phyloP scores from a whole-genome alignment of 306 rosid genomes.

The Cicer chorassanicum region DNA sequence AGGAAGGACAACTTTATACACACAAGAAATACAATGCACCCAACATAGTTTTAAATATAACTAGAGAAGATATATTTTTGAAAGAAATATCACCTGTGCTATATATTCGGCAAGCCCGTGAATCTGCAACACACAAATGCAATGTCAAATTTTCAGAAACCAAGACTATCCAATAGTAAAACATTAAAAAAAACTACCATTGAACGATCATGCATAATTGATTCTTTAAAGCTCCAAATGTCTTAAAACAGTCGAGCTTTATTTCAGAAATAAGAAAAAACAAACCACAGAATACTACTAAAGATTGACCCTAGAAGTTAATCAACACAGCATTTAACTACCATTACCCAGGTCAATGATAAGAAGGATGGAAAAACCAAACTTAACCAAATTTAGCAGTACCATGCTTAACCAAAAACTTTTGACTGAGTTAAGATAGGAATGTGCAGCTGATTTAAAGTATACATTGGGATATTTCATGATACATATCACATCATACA shows the following conservation, averaged over 20 bases:
- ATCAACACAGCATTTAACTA: constrained; percentile 39
- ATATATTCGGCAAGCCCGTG: constrained; percentile 96
- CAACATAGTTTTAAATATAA: neutral
- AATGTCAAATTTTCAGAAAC: constrained; percentile 44
- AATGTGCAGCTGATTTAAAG: constrained; percentile 37
- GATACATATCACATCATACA: constrained; percentile 26
- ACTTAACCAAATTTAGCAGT: constrained; percentile 29
- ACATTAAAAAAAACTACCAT: neutral
- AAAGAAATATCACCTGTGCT: constrained; percentile 83
- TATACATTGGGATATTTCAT: constrained; percentile 20
- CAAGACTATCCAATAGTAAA: constrained; percentile 6
- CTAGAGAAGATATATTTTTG: constrained; percentile 14
- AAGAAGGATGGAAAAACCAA: constrained; percentile 32
- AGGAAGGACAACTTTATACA: constrained; percentile 31
- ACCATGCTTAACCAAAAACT: constrained; percentile 19
- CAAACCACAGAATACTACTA: constrained; percentile 1
- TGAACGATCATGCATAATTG: constrained; percentile 26
- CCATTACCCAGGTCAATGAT: constrained; percentile 21
- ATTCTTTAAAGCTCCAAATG: constrained; percentile 19
- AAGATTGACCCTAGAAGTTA: constrained; percentile 34
- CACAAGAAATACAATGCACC: constrained; percentile 31
- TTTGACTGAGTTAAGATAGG: constrained; percentile 19
- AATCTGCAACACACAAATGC: constrained; percentile 64
- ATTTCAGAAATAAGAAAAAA: constrained; percentile 16
- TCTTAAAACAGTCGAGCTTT: neutral